Evolutionary conservation across 116 monocot genomes (phyloP), one percentile per base, ranked within the genome.

Genomic region (Iris pallida): DNA sequence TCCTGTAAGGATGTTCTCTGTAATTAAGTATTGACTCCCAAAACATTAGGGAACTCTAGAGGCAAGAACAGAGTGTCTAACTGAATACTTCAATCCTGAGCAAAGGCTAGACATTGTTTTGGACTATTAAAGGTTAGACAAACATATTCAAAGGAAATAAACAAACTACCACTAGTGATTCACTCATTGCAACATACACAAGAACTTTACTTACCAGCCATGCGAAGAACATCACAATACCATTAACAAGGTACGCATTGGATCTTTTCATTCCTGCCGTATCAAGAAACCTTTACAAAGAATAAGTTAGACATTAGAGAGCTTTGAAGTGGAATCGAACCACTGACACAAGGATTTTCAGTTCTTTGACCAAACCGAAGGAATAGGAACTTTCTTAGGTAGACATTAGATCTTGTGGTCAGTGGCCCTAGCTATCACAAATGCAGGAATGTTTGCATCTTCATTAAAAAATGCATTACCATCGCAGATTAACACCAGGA

Each of bases 191-290:
- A 30, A 30, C 3, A 30, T 30, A 30, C 30, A 30, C 3, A 30
- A 30, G 30, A 30, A 30, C 30, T 30, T 83, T 17, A 63, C 46
- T 60, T 75, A 82, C 82, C 74, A 78, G 74, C 74, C 82, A 82
- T 46, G 75, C 71, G 51, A 82, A 41, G 53, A 82, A 82, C 74
- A 79, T 75, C 14, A 61, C 40, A 57, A 78, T 49, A 14, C 82
- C 82, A 71, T 82, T 78, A 15, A 78, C 48, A 13, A 82, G 65
- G 62, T 82, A 82, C 15, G 52, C 71, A 44, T 11, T 78, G 59
- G 82, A 91, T 56, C 69, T 86, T 72, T 93, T 89, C 80, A 81
- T 73, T 67, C 89, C 86, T 44, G 78, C 72, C 44, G 82, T 82
- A 63, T 87, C 84, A 70, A 89, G 82, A 78, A 82, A 93, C 89